phyloP scores from a whole-genome alignment of 306 rosid genomes.

The Hippophae rhamnoides region DNA sequence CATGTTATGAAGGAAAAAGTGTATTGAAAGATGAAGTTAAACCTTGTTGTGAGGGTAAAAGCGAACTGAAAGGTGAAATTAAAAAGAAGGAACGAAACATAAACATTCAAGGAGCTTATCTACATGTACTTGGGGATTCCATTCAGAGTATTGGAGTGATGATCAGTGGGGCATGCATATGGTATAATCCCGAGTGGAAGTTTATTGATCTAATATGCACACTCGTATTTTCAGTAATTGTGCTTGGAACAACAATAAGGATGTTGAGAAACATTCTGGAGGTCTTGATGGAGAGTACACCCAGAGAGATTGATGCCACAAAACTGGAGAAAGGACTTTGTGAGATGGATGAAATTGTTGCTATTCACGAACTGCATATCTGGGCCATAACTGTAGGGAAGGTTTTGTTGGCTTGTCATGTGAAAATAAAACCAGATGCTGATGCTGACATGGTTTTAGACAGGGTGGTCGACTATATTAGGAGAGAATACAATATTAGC shows the following conservation, averaged over 20 bases:
- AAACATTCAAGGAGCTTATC: conserved; percentile 52
- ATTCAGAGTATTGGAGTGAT: conserved; percentile 53
- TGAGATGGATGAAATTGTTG: conserved; percentile 48
- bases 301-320: conserved; percentile 46
- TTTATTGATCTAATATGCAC: conserved; percentile 37
- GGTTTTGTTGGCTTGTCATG: conserved; percentile 40
- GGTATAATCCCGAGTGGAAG: conserved; percentile 48
- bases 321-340: conserved; percentile 46
- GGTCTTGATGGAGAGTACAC: conserved; percentile 55
- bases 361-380: conserved; percentile 37
- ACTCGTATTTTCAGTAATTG: conserved; percentile 33
- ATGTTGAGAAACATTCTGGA: conserved; percentile 51
- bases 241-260: conserved; percentile 36
- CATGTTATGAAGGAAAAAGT: conserved; percentile 18
- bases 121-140: conserved; percentile 52
- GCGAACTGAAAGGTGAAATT: background rate
- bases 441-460: conserved; percentile 36
- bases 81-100: conserved; percentile 27
- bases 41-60: background rate
- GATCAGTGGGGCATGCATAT: conserved; percentile 55
- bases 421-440: conserved; percentile 37
- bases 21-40: background rate
- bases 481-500: conserved; percentile 36
- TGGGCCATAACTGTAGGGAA: conserved; percentile 46
- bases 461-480: conserved; percentile 33